A percentile compares a stretch with the other conserved stretches of the same genome.
Conservation (phyloP, 768 basidiomycete genomes). For the Calocera cornea region DNA sequence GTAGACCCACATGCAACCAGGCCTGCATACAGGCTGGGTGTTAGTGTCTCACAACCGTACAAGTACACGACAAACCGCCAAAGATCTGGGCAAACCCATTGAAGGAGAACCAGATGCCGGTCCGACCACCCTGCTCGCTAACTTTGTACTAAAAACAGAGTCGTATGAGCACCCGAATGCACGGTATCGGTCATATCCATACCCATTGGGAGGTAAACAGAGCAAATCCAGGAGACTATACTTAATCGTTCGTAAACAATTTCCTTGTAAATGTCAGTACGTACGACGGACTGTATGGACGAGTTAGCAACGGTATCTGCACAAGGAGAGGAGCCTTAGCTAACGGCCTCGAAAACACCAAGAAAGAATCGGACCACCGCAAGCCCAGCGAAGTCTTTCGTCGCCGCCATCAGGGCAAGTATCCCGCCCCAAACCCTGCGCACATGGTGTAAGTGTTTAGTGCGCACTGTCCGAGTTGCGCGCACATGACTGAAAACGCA, state of each 20-base stretch:
- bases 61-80: no score
- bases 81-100: background rate
- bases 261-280: no score
- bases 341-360: conserved; percentile 36
- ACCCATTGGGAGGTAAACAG: background rate
- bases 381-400: conserved; percentile 32
- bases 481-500: no score
- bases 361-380: conserved; percentile 36
- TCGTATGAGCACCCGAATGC: background rate
- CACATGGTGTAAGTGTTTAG: conserved; percentile 20
- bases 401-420: conserved; percentile 37
- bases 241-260: no score
- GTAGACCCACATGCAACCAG: background rate
- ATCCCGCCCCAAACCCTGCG: conserved; percentile 34
- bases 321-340: conserved; percentile 16
- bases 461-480: conserved; percentile 16
- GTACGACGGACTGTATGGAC: background rate
- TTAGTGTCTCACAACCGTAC: no score
- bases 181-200: background rate
- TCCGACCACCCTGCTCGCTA: background rate
- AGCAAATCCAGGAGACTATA: background rate
- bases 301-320: background rate
- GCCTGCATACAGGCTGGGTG: no score
- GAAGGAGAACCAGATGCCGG: conserved; percentile 4
- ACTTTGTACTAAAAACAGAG: background rate